These are phyloP conservation scores for Moesziomyces antarcticus DNA, from an alignment of 1,284 basidiomycete species.

Conservation along the genomic window DNA sequence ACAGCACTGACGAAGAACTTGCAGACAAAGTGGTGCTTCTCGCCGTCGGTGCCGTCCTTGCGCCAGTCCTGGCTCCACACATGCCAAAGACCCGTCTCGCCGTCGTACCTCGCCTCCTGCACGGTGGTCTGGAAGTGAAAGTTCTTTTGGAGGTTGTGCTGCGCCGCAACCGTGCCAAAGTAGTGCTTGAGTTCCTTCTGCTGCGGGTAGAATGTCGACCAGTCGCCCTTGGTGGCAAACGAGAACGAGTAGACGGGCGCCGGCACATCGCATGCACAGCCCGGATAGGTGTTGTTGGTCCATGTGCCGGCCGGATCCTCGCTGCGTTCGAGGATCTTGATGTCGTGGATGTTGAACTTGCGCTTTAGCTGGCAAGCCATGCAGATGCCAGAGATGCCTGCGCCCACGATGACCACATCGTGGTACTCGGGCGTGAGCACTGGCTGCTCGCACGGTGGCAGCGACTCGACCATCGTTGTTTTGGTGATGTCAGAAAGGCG, in stretches of 20 bases:
- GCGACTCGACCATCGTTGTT: conserved; percentile 6
- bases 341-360: conserved; percentile 51
- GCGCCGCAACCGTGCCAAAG: conserved; percentile 52
- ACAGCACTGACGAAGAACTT: conserved; percentile 62
- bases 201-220: conserved; percentile 57
- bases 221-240: conserved; percentile 63
- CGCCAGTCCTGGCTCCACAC: conserved; percentile 48
- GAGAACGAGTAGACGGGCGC: conserved; percentile 65
- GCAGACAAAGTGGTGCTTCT: conserved; percentile 58
- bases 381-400: conserved; percentile 60
- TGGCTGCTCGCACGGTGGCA: conserved; percentile 31
- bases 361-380: conserved; percentile 61
- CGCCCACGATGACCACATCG: conserved; percentile 62
- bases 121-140: conserved; percentile 59
- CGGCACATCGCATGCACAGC: conserved; percentile 63
- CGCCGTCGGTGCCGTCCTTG: neutral
- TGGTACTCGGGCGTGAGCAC: conserved; percentile 54
- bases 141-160: conserved; percentile 50
- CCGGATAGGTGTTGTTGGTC: conserved; percentile 62
- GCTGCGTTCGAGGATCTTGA: conserved; percentile 53
- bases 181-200: conserved; percentile 61
- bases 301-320: conserved; percentile 54
- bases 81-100: conserved; percentile 61
- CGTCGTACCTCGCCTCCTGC: conserved; percentile 56
- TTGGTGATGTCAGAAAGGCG: too few species aligned